A percentile compares a stretch with the other conserved stretches of the same genome.
Evolutionary conservation across 2,329 filamentous ascomycete species (phyloP).

Genomic region (Trichoderma sp.): DNA sequence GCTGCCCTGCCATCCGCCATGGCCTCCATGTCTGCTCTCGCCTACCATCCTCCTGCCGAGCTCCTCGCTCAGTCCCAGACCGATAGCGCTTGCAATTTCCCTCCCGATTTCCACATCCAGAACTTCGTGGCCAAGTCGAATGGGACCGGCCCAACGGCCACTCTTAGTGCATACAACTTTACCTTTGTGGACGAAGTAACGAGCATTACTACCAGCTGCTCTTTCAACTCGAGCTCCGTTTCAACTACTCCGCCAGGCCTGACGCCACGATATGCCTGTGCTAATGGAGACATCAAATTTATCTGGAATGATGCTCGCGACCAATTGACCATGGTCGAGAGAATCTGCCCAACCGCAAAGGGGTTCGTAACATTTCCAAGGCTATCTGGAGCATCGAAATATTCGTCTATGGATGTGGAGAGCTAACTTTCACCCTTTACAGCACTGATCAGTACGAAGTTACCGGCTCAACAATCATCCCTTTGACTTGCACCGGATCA

Average conservation of each 20-base stretch:
- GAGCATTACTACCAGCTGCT: conserved; percentile 47
- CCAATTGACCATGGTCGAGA: conserved; percentile 50
- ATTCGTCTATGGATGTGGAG: not conserved
- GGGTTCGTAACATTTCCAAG: conserved; percentile 39
- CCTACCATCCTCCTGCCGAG: conserved; percentile 37
- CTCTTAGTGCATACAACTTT: conserved; percentile 45
- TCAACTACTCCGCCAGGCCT: conserved; percentile 40
- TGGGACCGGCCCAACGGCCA: conserved; percentile 38
- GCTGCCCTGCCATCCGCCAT: conserved; percentile 30
- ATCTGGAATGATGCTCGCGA: conserved; percentile 42
- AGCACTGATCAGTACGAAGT: conserved; percentile 14
- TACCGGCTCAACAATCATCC: not conserved
- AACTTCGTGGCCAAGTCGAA: conserved; percentile 44
- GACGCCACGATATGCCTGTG: conserved; percentile 49
- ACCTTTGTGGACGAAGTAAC: conserved; percentile 48
- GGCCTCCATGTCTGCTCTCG: conserved; percentile 33
- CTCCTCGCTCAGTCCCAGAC: conserved; percentile 36
- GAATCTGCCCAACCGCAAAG: conserved; percentile 45
- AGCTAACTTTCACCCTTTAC: not conserved
- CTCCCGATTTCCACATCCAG: conserved; percentile 45
- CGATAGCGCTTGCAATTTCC: conserved; percentile 43
- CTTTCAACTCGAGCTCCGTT: conserved; percentile 48
- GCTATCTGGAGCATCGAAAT: not conserved
- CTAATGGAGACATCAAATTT: conserved; percentile 48
- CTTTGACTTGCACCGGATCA: conserved; percentile 26